Conservation (phyloP, 1,284 basidiomycete species). For the Takashimella koratensis region DNA sequence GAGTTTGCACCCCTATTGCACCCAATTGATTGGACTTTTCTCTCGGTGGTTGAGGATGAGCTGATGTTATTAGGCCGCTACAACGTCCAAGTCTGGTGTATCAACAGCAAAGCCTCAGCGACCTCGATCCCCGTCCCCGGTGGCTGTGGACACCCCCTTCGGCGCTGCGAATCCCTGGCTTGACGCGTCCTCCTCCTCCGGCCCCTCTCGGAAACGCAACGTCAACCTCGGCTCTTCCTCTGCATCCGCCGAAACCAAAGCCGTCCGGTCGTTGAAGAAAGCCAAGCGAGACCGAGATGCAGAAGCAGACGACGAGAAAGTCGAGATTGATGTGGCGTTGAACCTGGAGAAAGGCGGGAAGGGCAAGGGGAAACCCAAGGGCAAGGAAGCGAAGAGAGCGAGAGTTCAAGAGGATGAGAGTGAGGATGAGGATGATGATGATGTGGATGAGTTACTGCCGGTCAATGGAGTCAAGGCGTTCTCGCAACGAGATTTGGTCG, state of each 20-base stretch:
- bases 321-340: slow-evolving; percentile 66
- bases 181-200: slow-evolving; percentile 42
- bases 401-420: slow-evolving; percentile 38
- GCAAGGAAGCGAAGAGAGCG: slow-evolving; percentile 11
- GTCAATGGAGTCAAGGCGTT: slow-evolving; percentile 37
- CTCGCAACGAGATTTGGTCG: slow-evolving; percentile 74
- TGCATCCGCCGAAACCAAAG: slow-evolving; percentile 60
- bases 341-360: slow-evolving; percentile 10
- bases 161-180: slow-evolving; percentile 68
- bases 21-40: too few relatives aligned
- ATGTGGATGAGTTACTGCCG: slow-evolving; percentile 49
- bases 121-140: slow-evolving; percentile 2
- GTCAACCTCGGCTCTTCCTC: slow-evolving; percentile 61
- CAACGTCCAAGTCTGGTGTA: neutral
- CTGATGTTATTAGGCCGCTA: too few relatives aligned
- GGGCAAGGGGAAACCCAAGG: slow-evolving; percentile 11
- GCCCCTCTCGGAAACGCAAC: slow-evolving; percentile 63
- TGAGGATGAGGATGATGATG: slow-evolving; percentile 58
- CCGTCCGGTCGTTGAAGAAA: slow-evolving; percentile 69
- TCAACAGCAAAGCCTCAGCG: neutral
- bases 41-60: too few relatives aligned
- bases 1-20: neutral
- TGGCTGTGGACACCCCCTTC: slow-evolving; percentile 8
- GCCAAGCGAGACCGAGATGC: slow-evolving; percentile 55
- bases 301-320: slow-evolving; percentile 64